phyloP scores from a whole-genome alignment of 1,139 yeast species.

The Nematodospora anomalae region DNA sequence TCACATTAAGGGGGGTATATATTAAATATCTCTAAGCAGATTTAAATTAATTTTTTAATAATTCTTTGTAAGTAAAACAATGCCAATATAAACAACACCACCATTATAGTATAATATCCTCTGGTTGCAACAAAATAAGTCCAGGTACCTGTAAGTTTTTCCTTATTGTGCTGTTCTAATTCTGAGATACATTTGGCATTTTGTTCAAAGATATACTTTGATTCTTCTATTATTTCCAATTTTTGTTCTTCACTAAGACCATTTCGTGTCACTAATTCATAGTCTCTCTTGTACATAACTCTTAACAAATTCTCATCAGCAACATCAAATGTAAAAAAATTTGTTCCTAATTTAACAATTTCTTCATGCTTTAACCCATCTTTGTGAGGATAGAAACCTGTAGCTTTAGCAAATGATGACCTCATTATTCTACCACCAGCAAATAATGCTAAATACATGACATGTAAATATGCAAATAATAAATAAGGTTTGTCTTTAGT shows the following conservation, averaged over 20 bases:
- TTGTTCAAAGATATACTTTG: conserved; percentile 64
- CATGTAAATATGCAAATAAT: conserved; percentile 81
- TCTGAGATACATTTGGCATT: conserved; percentile 62
- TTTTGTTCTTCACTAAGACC: conserved; percentile 68
- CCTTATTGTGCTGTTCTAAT: conserved; percentile 62
- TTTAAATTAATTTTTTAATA: conserved; percentile 14
- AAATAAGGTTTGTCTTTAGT: conserved; percentile 66
- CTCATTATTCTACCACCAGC: conserved; percentile 83
- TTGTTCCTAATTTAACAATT: conserved; percentile 60
- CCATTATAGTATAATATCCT: conserved; percentile 43
- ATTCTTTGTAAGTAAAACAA: conserved; percentile 31
- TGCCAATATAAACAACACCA: conserved; percentile 22
- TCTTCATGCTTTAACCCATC: conserved; percentile 64
- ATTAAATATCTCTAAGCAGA: too few species aligned
- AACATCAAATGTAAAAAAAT: conserved; percentile 70
- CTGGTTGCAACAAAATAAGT: conserved; percentile 54
- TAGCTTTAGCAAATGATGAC: conserved; percentile 62
- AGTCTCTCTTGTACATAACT: conserved; percentile 67
- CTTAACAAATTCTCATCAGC: conserved; percentile 69
- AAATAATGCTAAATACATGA: conserved; percentile 79
- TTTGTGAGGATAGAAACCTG: conserved; percentile 74
- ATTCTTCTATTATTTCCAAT: conserved; percentile 65
- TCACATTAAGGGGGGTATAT: background rate
- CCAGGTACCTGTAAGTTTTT: conserved; percentile 55
- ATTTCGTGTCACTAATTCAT: conserved; percentile 73